phyloP scores from a whole-genome alignment of 1,139 yeast species.

The Pichia sp. region DNA sequence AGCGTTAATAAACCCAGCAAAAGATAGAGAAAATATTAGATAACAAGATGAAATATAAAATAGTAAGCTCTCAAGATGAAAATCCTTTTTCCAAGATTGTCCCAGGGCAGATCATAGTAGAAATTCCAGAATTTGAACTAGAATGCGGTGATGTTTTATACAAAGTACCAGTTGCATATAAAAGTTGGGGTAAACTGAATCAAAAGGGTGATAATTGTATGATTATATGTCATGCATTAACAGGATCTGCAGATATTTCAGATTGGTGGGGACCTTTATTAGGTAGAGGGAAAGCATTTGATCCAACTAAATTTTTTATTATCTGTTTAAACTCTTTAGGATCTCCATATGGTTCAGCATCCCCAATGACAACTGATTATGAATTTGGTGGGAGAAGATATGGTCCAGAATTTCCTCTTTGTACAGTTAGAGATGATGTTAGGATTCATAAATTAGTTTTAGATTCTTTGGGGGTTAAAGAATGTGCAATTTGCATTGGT shows the following conservation, averaged over 20 bases:
- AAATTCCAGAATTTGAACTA: constrained; percentile 66
- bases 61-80: constrained; percentile 37
- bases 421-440: constrained; percentile 88
- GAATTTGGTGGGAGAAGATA: constrained; percentile 63
- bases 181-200: constrained; percentile 88
- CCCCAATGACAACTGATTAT: constrained; percentile 76
- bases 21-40: neutral
- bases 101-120: constrained; percentile 72
- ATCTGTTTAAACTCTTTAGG: constrained; percentile 88
- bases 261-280: constrained; percentile 99
- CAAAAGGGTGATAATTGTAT: constrained; percentile 62
- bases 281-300: constrained; percentile 84
- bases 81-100: constrained; percentile 75
- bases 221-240: constrained; percentile 88
- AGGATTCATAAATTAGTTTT: constrained; percentile 70
- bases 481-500: constrained; percentile 81
- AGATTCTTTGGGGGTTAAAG: constrained; percentile 60
- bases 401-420: constrained; percentile 93
- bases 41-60: constrained; percentile 17
- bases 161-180: constrained; percentile 87
- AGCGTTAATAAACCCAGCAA: neutral
- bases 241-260: constrained; percentile 90
- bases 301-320: constrained; percentile 78
- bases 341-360: constrained; percentile 93
- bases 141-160: constrained; percentile 76